Conservation (phyloP, 1,284 basidiomycete species). For the Ceraceosorus bombacis region DNA sequence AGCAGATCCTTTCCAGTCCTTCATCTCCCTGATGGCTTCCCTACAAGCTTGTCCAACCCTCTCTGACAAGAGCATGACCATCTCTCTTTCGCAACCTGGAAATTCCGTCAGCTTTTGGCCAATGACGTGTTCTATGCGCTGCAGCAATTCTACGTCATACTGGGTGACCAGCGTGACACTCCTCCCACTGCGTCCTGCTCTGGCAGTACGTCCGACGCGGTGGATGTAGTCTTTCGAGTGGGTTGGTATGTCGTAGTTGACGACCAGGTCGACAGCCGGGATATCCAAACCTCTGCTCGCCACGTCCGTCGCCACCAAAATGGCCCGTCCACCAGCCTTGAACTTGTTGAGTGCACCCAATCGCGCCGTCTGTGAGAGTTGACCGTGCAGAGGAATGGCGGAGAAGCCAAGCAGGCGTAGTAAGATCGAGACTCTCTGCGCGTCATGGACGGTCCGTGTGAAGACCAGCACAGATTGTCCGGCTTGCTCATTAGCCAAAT, state of each 20-base stretch:
- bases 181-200: conserved; percentile 90
- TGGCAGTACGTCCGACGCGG: conserved; percentile 90
- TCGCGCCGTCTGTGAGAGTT: conserved; percentile 85
- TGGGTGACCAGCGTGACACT: conserved; percentile 94
- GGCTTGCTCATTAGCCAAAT: conserved; percentile 78
- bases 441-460: conserved; percentile 89
- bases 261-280: conserved; percentile 88
- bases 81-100: conserved; percentile 75
- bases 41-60: conserved; percentile 82
- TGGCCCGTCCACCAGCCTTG: conserved; percentile 81
- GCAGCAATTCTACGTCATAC: conserved; percentile 93
- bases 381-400: conserved; percentile 90
- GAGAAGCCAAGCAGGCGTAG: conserved; percentile 85
- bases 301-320: conserved; percentile 93
- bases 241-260: conserved; percentile 96
- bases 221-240: conserved; percentile 99
- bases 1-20: conserved; percentile 35
- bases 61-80: conserved; percentile 77
- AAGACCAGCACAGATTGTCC: conserved; percentile 95
- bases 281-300: conserved; percentile 91
- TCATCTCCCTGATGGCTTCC: conserved; percentile 65
- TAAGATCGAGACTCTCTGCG: conserved; percentile 80
- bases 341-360: conserved; percentile 93
- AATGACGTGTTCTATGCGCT: conserved; percentile 72
- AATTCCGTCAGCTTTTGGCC: conserved; percentile 89